Evolutionary conservation across 2,329 filamentous ascomycete species (phyloP).

Genomic region (Fusarium dlaminii): DNA sequence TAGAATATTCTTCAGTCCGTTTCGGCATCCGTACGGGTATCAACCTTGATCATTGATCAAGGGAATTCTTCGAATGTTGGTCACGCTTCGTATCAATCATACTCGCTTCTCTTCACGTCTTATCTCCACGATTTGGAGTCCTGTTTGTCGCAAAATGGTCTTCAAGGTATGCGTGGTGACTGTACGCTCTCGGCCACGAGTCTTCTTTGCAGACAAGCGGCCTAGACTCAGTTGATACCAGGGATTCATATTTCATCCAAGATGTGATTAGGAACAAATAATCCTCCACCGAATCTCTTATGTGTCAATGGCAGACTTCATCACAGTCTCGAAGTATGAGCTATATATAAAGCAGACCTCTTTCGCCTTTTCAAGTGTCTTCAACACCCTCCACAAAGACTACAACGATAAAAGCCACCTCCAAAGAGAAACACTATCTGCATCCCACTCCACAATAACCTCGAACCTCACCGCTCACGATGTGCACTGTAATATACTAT

Average conservation of each 20-base stretch:
- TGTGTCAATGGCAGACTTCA: neutral
- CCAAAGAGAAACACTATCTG: accelerated
- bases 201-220: neutral
- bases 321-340: neutral
- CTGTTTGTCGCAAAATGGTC: accelerated
- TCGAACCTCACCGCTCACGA: accelerated
- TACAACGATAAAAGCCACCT: accelerated
- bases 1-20: too few species aligned
- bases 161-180: accelerated
- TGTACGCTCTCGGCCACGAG: accelerated
- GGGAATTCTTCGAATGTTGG: accelerated
- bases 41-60: too few species aligned
- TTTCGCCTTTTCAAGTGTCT: too few species aligned
- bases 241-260: neutral
- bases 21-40: neutral
- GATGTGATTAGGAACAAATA: accelerated
- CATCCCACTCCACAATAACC: accelerated
- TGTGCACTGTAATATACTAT: neutral
- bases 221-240: accelerated
- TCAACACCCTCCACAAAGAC: accelerated
- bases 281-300: accelerated
- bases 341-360: neutral
- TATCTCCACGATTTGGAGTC: accelerated
- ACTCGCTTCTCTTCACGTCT: accelerated
- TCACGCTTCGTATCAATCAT: accelerated